Evolutionary conservation across 2,329 filamentous ascomycete species (phyloP).

Genomic region (Claviceps fusiformis): DNA sequence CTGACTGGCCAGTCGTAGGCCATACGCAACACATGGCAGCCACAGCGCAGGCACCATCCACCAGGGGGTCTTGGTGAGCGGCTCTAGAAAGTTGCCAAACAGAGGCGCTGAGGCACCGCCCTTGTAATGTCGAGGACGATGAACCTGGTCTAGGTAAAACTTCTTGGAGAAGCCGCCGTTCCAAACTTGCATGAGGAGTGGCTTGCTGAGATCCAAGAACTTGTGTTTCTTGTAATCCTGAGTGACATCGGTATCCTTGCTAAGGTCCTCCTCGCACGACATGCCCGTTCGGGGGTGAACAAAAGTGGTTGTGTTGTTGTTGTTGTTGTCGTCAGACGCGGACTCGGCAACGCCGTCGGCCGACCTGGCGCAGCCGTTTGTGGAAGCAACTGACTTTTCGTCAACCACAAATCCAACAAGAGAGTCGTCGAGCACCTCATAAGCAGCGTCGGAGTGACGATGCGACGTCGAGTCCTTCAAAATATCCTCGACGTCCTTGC

Average conservation of each 20-base stretch:
- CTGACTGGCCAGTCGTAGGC: conserved; percentile 48
- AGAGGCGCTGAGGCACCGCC: conserved; percentile 84
- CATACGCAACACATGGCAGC: conserved; percentile 69
- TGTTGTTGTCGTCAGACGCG: conserved; percentile 14
- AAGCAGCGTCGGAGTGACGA: conserved; percentile 79
- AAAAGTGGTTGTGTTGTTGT: conserved; percentile 15
- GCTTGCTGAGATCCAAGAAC: conserved; percentile 78
- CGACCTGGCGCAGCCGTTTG: conserved; percentile 11
- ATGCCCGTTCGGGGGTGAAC: conserved; percentile 64
- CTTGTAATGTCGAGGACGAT: conserved; percentile 89
- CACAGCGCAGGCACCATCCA: conserved; percentile 76
- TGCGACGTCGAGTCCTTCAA: conserved; percentile 76
- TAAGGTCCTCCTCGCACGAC: conserved; percentile 77
- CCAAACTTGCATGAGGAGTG: conserved; percentile 81
- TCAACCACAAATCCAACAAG: conserved; percentile 67
- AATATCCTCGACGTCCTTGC: conserved; percentile 72
- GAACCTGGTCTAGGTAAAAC: conserved; percentile 96
- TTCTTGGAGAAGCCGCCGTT: conserved; percentile 76
- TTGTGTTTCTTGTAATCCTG: conserved; percentile 81
- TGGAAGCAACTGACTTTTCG: conserved; percentile 32
- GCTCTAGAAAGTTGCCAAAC: conserved; percentile 97
- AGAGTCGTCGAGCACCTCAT: conserved; percentile 82
- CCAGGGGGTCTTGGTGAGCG: conserved; percentile 90
- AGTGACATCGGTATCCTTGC: conserved; percentile 63
- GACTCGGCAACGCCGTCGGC: conserved; percentile 16